Base-by-base conservation (phyloP, 2,329 filamentous ascomycete species). In the Diaporthe batatas region DNA sequence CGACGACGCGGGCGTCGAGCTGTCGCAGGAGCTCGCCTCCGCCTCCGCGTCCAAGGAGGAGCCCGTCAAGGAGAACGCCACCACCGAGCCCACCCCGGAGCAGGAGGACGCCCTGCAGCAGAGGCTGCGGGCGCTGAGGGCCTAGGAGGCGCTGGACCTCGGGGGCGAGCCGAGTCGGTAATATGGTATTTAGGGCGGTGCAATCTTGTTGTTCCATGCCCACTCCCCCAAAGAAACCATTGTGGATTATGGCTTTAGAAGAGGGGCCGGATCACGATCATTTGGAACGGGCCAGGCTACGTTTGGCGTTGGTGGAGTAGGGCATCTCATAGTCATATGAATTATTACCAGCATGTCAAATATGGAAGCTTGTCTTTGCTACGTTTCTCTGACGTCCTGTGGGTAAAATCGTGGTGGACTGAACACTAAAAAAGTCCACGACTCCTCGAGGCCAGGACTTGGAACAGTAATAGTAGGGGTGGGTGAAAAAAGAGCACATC, bases 1-100 rank as follows among this genome's bases (percentile, higher is more conserved):
- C 75, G 95, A 97, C 81, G 94, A 97, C 82, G 94, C 93, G 12
- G 95, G 95, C 70, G 90, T 98, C 68, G 93, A 96, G 82, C 86
- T 97, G 74, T 91, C 91, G 76, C 89, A 92, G 80, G 93, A 96
- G 83, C 91, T 97, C 75, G 88, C 84, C 78, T 81, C 85, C 72
- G 87, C 88, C 2, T 87, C 86, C 53, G 86, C 89, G 29, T 86
- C 86, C 75, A 88, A 86, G 78, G 86, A 87, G 34, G 91, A 92
- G 59, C 89, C 92, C 10, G 83, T 81, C 21, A 80, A 79, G 73
- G 84, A 87, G 79, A 84, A 88, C 18, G 85, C 88, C 0, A 85
- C 88, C 23, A 87, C 86, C 73, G 92, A 93, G 75, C 92, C 92
- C 2, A 93, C 92, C 2, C 90, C 93, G 73, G 92, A 95, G 80